A percentile compares a stretch with the other conserved stretches of the same genome.
These are phyloP conservation scores for Allomyces macrogynus DNA, from an alignment of 192 early-diverging fungal species.

Conservation along the genomic window DNA sequence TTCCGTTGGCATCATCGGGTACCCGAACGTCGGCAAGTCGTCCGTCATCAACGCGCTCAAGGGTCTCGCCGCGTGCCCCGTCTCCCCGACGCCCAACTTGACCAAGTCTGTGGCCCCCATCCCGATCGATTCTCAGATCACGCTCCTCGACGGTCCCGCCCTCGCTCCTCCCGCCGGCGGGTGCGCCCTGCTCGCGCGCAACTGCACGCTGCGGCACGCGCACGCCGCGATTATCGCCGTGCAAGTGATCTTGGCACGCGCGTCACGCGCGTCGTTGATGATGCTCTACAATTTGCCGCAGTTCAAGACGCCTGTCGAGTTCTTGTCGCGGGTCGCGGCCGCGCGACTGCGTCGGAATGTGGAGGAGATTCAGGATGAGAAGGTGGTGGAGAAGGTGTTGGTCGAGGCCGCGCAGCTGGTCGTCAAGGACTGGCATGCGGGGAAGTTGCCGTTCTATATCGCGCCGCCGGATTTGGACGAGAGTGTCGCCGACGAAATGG, in stretches of 20 bases:
- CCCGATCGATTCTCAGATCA: conserved; percentile 87
- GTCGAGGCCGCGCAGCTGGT: conserved; percentile 62
- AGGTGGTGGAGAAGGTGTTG: conserved; percentile 5
- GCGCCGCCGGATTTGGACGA: conserved; percentile 39
- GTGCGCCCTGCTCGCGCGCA: conserved; percentile 68
- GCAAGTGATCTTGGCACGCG: conserved; percentile 71
- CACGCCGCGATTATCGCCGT: conserved; percentile 89
- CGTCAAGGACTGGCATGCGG: conserved; percentile 91
- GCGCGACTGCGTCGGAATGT: conserved; percentile 59
- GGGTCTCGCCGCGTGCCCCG: conserved; percentile 79
- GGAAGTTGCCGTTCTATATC: conserved; percentile 88
- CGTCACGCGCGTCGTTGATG: conserved; percentile 51
- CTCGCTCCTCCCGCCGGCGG: conserved; percentile 36
- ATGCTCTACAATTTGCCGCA: conserved; percentile 62
- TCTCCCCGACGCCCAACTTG: conserved; percentile 94
- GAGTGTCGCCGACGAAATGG: conserved; percentile 6
- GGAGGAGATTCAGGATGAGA: conserved; percentile 4
- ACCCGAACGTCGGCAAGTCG: conserved; percentile 99
- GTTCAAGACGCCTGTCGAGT: conserved; percentile 58
- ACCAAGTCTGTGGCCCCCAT: conserved; percentile 99
- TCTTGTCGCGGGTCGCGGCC: conserved; percentile 58
- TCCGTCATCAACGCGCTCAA: conserved; percentile 94
- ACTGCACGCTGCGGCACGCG: conserved; percentile 88
- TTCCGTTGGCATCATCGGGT: conserved; percentile 90
- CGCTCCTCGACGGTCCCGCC: conserved; percentile 90